Evolutionary conservation across 352 stramenopile genomes (phyloP).

Genomic region (Phytophthora tubulina): DNA sequence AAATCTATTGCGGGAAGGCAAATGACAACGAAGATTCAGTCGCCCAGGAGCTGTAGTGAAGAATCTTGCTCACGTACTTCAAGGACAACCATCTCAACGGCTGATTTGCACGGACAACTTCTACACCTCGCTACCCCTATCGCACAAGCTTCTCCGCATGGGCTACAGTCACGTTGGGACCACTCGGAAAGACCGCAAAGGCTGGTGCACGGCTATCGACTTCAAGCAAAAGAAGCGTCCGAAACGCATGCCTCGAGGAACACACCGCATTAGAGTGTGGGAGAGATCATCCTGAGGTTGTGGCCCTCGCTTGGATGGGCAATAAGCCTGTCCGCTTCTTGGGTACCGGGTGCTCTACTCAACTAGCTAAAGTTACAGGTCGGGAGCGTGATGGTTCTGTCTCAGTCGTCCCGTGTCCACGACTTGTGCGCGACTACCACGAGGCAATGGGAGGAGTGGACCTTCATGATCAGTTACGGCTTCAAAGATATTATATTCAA

Average conservation of each 20-base stretch:
- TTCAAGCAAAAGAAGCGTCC: background rate
- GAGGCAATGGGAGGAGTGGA: background rate
- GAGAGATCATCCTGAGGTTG: background rate
- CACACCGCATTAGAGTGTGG: background rate
- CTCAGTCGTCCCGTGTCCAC: background rate
- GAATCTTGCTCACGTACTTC: background rate
- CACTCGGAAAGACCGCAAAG: background rate
- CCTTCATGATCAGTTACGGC: background rate
- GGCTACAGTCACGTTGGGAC: background rate
- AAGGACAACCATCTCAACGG: background rate
- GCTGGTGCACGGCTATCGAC: background rate
- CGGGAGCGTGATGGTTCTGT: background rate
- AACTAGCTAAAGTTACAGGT: background rate
- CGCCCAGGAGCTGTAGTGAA: background rate
- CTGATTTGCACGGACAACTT: slow-evolving; percentile 7
- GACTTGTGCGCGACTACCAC: background rate
- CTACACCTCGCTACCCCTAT: slow-evolving; percentile 4
- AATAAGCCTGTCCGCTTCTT: background rate
- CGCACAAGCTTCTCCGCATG: background rate
- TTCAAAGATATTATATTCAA: background rate
- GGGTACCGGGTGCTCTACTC: background rate
- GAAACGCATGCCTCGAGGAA: background rate
- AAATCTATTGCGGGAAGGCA: background rate
- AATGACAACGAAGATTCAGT: background rate
- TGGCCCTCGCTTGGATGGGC: background rate